A percentile compares a stretch with the other conserved stretches of the same genome.
Conservation (phyloP, 2,329 filamentous ascomycete species). For the Alternaria brassicicola region DNA sequence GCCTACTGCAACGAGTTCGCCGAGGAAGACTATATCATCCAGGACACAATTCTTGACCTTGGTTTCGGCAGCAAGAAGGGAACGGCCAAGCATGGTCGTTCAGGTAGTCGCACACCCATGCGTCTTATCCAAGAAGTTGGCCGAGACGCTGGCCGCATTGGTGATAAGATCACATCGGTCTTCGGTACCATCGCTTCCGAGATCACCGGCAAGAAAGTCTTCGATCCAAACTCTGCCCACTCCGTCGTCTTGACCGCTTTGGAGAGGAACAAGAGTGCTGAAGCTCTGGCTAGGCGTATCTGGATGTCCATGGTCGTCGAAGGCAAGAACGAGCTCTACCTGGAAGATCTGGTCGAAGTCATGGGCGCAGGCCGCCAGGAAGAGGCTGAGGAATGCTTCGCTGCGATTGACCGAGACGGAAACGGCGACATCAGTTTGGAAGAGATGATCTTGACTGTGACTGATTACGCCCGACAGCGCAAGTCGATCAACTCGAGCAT, state of each 20-base stretch:
- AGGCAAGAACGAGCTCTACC: conserved; percentile 76
- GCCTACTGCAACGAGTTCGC: conserved; percentile 89
- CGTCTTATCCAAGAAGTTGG: conserved; percentile 73
- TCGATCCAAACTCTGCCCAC: conserved; percentile 89
- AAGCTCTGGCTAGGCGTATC: conserved; percentile 90
- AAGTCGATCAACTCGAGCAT: conserved; percentile 91
- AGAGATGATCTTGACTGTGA: conserved; percentile 89
- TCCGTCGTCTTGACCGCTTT: conserved; percentile 88
- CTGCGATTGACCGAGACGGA: conserved; percentile 78
- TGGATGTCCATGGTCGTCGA: conserved; percentile 99
- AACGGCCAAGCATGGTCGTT: conserved; percentile 52
- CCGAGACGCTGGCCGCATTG: conserved; percentile 73
- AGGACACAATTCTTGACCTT: conserved; percentile 68
- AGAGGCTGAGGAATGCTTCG: conserved; percentile 87
- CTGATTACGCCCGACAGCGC: conserved; percentile 82
- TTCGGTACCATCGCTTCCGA: conserved; percentile 94
- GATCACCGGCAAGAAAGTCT: conserved; percentile 93
- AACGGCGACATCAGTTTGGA: conserved; percentile 96
- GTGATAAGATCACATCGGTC: conserved; percentile 90
- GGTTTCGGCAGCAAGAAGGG: conserved; percentile 65
- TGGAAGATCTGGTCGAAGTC: conserved; percentile 86
- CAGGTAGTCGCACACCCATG: conserved; percentile 76
- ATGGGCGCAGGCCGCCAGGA: conserved; percentile 74
- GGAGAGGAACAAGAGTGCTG: conserved; percentile 80
- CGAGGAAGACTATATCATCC: conserved; percentile 91